Percentiles rank a stretch among this genome's conserved stretches.
phyloP scores from a whole-genome alignment of 345 rosid species.

The Gossypioides kirkii region DNA sequence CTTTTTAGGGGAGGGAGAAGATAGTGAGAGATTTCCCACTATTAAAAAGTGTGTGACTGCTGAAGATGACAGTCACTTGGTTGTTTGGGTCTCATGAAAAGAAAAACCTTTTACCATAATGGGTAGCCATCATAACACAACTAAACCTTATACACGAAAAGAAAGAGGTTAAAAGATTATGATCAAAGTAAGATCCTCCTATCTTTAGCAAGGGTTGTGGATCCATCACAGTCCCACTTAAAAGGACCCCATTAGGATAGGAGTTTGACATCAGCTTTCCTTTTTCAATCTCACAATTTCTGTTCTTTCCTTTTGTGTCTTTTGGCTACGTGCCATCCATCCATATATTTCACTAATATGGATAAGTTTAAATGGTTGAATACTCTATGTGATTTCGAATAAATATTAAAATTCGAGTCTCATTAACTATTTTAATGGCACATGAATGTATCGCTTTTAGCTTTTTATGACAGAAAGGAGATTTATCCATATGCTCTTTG shows the following conservation, averaged over 20 bases:
- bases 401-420: too few relatives aligned
- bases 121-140: background rate
- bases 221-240: background rate
- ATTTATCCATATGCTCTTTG: too few relatives aligned
- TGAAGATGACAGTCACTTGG: constrained; percentile 15
- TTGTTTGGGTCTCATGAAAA: background rate
- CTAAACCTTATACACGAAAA: background rate
- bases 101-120: background rate
- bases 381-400: too few relatives aligned
- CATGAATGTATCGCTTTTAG: too few relatives aligned
- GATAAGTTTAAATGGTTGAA: too few relatives aligned
- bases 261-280: background rate
- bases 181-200: background rate
- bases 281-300: background rate
- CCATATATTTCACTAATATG: too few relatives aligned
- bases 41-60: constrained; percentile 6
- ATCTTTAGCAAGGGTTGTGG: background rate
- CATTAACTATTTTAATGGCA: too few relatives aligned
- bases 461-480: too few relatives aligned
- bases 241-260: background rate
- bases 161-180: background rate
- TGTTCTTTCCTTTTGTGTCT: background rate
- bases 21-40: constrained; percentile 16
- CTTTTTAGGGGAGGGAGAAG: background rate
- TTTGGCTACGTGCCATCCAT: background rate